phyloP scores from a whole-genome alignment of 2,329 filamentous ascomycete genomes.

The Diaporthe batatas region DNA sequence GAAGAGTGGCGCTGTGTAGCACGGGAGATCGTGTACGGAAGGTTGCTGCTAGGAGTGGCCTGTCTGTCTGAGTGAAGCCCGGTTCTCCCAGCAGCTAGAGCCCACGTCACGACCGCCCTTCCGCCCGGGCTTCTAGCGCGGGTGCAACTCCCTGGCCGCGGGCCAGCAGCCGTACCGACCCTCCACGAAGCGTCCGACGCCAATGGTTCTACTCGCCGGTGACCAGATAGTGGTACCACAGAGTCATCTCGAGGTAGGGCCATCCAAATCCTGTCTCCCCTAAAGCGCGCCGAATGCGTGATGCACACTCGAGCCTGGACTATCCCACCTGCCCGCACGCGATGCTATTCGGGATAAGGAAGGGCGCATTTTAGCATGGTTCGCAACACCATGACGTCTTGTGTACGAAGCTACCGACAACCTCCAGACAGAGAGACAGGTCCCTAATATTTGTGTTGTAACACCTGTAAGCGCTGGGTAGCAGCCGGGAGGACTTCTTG shows the following conservation, averaged over 20 bases:
- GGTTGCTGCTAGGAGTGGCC: neutral
- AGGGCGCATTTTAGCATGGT: neutral
- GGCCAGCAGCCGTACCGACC: slow-evolving; percentile 10
- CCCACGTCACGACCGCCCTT: neutral
- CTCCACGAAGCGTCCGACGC: neutral
- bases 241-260: neutral
- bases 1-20: neutral
- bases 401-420: neutral
- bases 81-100: neutral
- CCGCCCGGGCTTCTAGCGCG: neutral
- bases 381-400: neutral
- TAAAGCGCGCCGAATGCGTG: neutral
- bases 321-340: neutral
- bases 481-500: neutral
- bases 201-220: neutral
- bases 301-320: neutral
- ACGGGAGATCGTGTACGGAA: neutral
- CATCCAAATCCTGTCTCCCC: neutral
- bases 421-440: too few species aligned
- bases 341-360: neutral
- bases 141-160: neutral
- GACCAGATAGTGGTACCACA: neutral
- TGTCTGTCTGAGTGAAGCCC: neutral
- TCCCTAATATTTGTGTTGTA: too few species aligned
- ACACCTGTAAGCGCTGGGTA: neutral